phyloP scores from a whole-genome alignment of 2,329 filamentous ascomycete species.

The Cercospora zeae-maydis region DNA sequence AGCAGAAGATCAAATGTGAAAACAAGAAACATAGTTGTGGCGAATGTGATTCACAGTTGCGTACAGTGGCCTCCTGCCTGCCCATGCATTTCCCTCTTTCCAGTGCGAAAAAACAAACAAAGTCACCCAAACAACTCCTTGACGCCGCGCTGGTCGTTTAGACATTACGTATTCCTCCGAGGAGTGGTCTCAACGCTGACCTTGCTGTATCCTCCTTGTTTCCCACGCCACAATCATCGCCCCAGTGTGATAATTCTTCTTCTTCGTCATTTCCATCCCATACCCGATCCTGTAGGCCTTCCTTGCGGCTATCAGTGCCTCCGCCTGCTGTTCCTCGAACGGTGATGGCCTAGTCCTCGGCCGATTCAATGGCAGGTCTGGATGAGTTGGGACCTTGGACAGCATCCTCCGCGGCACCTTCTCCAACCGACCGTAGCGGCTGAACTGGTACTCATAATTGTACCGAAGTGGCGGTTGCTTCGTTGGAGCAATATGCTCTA shows the following conservation, averaged over 20 bases:
- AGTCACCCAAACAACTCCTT: neutral
- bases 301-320: neutral
- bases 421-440: neutral
- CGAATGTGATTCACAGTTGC: neutral
- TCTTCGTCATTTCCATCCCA: neutral
- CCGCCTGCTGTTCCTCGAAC: neutral
- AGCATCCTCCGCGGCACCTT: neutral
- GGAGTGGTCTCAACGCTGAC: neutral
- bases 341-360: neutral
- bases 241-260: neutral
- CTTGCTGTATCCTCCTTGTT: neutral
- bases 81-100: neutral
- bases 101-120: neutral
- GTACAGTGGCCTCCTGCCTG: neutral
- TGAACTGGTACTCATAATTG: conserved; percentile 3
- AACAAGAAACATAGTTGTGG: neutral
- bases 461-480: neutral
- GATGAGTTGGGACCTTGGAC: neutral
- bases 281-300: neutral
- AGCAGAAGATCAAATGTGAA: neutral
- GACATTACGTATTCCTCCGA: conserved; percentile 3
- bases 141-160: conserved; percentile 4
- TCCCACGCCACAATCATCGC: neutral
- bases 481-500: neutral
- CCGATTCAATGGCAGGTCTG: neutral